Percentiles rank a stretch among this genome's conserved stretches.
Conservation (phyloP, 768 basidiomycete genomes). For the Tricholoma flavovirens region DNA sequence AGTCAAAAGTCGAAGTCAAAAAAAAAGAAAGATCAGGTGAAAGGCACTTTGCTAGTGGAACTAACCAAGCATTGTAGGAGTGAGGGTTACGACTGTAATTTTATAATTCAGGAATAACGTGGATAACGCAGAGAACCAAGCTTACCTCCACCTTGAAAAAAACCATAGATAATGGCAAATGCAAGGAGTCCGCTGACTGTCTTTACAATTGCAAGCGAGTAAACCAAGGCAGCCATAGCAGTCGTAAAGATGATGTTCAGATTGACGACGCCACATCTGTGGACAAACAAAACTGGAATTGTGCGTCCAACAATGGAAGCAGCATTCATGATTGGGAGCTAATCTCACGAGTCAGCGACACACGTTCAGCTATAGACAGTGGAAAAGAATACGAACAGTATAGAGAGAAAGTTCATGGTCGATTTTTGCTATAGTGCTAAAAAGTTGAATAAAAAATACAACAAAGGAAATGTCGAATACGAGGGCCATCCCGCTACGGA, state of each 20-base stretch:
- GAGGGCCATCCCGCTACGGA: conserved; percentile 20
- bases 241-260: conserved; percentile 31
- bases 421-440: neutral
- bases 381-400: neutral
- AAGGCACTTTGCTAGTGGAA: neutral
- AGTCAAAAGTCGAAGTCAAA: neutral
- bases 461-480: conserved; percentile 38
- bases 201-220: conserved; percentile 36
- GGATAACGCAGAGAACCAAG: conserved; percentile 8
- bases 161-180: conserved; percentile 39
- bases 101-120: neutral
- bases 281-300: conserved; percentile 38
- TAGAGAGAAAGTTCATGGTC: neutral
- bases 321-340: conserved; percentile 52
- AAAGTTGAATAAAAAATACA: conserved; percentile 33
- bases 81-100: conserved; percentile 16
- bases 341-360: neutral
- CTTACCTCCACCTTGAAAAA: conserved; percentile 39
- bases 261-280: conserved; percentile 38
- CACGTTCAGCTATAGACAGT: neutral
- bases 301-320: conserved; percentile 46
- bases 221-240: conserved; percentile 29
- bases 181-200: conserved; percentile 27
- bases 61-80: conserved; percentile 25
- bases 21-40: neutral